Conservation (phyloP, 2,329 filamentous ascomycete species). For the Gnomoniopsis smithogilvyi region DNA sequence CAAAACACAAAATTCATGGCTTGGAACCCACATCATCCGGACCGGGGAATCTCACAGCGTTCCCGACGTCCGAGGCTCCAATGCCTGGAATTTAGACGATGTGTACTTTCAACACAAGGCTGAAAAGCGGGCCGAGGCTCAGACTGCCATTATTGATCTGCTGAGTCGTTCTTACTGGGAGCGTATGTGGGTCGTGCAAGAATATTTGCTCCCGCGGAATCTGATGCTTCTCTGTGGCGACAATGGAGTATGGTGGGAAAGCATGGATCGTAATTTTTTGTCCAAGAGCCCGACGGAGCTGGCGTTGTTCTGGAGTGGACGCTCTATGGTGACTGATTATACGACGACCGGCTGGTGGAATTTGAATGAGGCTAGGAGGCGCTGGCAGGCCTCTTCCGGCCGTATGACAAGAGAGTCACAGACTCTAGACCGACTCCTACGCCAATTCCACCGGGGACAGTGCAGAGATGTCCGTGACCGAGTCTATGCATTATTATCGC, state of each 20-base stretch:
- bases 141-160: not conserved
- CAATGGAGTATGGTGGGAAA: constrained; percentile 5
- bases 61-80: not conserved
- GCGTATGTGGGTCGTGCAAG: constrained; percentile 16
- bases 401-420: not conserved
- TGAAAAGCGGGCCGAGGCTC: not conserved
- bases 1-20: not conserved
- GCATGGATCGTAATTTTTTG: not conserved
- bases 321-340: not conserved
- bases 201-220: constrained; percentile 8
- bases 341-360: constrained; percentile 9
- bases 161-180: constrained; percentile 9
- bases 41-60: not conserved
- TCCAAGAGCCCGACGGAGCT: not conserved
- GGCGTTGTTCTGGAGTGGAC: not conserved
- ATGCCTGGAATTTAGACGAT: not conserved
- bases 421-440: constrained; percentile 4
- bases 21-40: constrained; percentile 1
- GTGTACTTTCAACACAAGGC: not conserved
- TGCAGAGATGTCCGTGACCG: constrained; percentile 8
- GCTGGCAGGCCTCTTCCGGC: constrained; percentile 4
- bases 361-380: not conserved
- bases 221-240: constrained; percentile 5
- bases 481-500: constrained; percentile 6
- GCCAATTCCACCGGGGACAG: not conserved